These are phyloP conservation scores for Gnomoniopsis smithogilvyi DNA, from an alignment of 2,329 filamentous ascomycete genomes.

Conservation along the genomic window DNA sequence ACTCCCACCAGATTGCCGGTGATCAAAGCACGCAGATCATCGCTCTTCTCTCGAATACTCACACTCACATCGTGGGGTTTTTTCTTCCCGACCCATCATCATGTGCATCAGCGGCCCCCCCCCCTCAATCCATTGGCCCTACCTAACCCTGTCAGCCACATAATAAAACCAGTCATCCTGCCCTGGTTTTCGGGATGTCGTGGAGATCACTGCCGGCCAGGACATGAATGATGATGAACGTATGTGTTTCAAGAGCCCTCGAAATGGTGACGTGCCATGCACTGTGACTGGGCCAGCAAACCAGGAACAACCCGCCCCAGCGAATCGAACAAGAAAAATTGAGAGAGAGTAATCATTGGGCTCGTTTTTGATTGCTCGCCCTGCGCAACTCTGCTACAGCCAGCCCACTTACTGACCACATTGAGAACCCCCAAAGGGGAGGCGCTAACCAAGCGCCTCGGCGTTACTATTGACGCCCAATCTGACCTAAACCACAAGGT, in stretches of 20 bases:
- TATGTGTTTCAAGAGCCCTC: conserved; percentile 22
- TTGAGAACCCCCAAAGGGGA: no score
- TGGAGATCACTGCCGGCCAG: background rate
- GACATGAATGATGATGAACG: conserved; percentile 9
- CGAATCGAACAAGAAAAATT: background rate
- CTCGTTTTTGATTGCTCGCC: no score
- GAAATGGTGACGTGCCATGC: conserved; percentile 12
- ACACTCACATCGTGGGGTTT: no score
- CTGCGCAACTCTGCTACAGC: no score
- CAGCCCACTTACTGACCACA: no score
- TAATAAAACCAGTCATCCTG: background rate
- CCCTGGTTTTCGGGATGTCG: background rate
- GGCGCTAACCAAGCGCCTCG: no score
- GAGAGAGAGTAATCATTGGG: background rate
- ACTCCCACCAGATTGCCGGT: background rate
- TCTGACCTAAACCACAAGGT: no score
- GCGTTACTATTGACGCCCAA: no score
- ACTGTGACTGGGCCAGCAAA: conserved; percentile 7
- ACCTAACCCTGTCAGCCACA: background rate
- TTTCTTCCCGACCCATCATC: no score
- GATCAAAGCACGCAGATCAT: conserved; percentile 3
- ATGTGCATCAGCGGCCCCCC: no score
- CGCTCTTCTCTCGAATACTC: no score
- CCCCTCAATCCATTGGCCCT: no score
- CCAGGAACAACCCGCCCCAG: conserved; percentile 2